Base-by-base conservation (phyloP, 2,329 filamentous ascomycete species). In the Neurospora sp. region DNA sequence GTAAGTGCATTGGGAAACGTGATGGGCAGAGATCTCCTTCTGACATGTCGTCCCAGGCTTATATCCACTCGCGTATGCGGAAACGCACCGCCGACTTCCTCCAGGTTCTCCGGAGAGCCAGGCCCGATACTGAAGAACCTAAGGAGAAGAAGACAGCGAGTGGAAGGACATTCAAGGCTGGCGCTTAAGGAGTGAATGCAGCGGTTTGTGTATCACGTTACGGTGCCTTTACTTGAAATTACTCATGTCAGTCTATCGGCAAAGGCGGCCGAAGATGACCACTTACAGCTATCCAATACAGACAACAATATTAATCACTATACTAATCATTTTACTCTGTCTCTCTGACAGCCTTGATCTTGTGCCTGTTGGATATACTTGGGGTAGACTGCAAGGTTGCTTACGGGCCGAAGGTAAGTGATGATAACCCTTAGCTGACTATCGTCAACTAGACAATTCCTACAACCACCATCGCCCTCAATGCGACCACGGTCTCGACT, bases 91-190 rank as follows among this genome's bases (percentile, higher is more conserved):
- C 96, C 67, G 96, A 99, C 81, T 99, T 99, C 84, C 89, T 99
- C 70, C 96, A 99, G 87, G 95, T 99, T n/a, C 87, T 99, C 74
- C 95, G 96, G 79, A 89, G 96, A 83, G 96, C 96, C 72, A 88
- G 96, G 77, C 96, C 96, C 62, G 96, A 99, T 80, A 93, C 91
- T 76, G 95, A 98, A 81, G 96, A 98, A 82, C 33, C 33, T 36
- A 95, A 95, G 83, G 96, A 99, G 83, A 90, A 93, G 78, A 99
- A 99, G 89, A 99, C 96, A 70, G 96, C 96, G 66, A 98, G 93
- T 80, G 96, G 96, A 74, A 89, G 96, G 77, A 97, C 94, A 62
- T 99, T 99, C 88, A 90, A 85, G 81, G 82, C 72, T 43, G 75
- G 74, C 38, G 71, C 68, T 69, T 75, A 69, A 73, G 67, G 40